Base-by-base conservation (phyloP, 1,284 basidiomycete genomes). In the Phenoliferia sp. region DNA sequence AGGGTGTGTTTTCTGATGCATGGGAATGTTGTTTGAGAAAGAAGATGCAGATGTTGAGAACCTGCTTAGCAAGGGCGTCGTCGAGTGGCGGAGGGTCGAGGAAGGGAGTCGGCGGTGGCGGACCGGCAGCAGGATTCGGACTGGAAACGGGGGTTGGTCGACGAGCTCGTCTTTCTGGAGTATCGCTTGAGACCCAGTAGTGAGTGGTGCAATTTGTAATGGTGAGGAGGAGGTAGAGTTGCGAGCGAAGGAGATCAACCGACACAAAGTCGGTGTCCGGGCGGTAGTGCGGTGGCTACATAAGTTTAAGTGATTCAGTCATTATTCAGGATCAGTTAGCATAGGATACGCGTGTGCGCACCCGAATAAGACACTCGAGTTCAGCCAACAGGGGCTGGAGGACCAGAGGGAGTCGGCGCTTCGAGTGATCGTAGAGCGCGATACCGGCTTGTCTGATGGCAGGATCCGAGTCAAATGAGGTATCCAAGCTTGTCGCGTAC, bases 181-280 rank as follows among this genome's bases (percentile, higher is more conserved):
- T 36, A 29, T 50, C 60, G n/a, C 16, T 10, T 7, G 39, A 3
- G 31, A 34, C 52, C 61, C 61, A 63, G 34, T 36, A 34, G 52
- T 55, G 52, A 35, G 32, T 34, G 7, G 33, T 31, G 39, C 55
- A 56, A 5, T n/a, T 22, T 2, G 56, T 26, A 36, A 64, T n/a
- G 12, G 34, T 39, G 55, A 19, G 31, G 35, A 59, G 56, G 54
- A 64, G 56, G 32, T 48, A 48, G 31, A 57, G 54, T 29, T 64
- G 62, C 6, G 62, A 64, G 5, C 56, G 62, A 17, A 64, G 55
- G 39, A 64, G 39, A 56, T 64, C 62, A 44, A 64, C 32, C 36
- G 62, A 64, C 55, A 59, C 39, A 31, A 64, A 58, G 39, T 57
- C 62, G 19, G 52, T 48, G 35, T 59, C 56, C 17, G 52, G 48